Evolutionary conservation across 176 grass and related monocot genomes (phyloP).

Genomic region (Paspalum vaginatum): DNA sequence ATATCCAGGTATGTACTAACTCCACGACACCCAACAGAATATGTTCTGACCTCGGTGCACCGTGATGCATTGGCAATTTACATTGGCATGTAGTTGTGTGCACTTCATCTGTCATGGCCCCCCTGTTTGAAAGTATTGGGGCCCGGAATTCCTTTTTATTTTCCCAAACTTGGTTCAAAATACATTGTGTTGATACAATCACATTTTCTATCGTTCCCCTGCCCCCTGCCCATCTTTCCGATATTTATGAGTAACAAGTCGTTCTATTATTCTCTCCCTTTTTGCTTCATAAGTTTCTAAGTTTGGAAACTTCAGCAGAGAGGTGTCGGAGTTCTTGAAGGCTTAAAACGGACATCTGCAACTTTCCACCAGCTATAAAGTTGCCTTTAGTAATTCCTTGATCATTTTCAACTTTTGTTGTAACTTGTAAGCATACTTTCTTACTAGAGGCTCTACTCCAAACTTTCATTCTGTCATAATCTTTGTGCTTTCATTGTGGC

Average conservation of each 20-base stretch:
- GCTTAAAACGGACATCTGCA: constrained; percentile 65
- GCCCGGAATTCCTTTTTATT: background rate
- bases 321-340: constrained; percentile 54
- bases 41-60: constrained; percentile 14
- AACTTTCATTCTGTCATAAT: constrained; percentile 32
- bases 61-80: constrained; percentile 21
- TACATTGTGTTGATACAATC: background rate
- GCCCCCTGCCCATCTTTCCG: no score
- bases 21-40: constrained; percentile 6
- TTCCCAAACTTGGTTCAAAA: background rate
- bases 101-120: constrained; percentile 5
- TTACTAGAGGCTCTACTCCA: constrained; percentile 44
- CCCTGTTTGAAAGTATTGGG: background rate
- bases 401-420: constrained; percentile 52
- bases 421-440: constrained; percentile 51
- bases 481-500: background rate
- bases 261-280: constrained; percentile 18
- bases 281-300: constrained; percentile 54
- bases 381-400: constrained; percentile 66
- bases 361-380: constrained; percentile 56
- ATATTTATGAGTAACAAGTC: background rate
- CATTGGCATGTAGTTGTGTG: background rate
- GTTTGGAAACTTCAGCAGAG: constrained; percentile 58
- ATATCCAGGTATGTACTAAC: constrained; percentile 70
- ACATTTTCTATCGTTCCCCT: background rate